A percentile compares a stretch with the other conserved stretches of the same genome.
These are phyloP conservation scores for Malassezia dermatis DNA, from an alignment of 1,284 basidiomycete species.

Conservation along the genomic window DNA sequence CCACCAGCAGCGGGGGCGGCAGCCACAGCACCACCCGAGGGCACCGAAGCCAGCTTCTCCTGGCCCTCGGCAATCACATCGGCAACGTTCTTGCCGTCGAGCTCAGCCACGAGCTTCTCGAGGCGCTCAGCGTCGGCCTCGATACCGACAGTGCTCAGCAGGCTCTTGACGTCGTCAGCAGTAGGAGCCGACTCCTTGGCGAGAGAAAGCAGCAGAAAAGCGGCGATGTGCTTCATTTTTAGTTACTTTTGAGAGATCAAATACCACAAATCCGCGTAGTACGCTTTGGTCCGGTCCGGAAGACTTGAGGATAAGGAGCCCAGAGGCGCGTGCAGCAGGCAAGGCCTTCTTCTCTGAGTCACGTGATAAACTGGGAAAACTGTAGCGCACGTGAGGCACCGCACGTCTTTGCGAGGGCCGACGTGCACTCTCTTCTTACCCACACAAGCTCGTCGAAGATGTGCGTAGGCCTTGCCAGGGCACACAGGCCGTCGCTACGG, in stretches of 20 bases:
- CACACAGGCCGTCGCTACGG: conserved; percentile 1
- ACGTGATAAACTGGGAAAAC: conserved; percentile 11
- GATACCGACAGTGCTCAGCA: conserved; percentile 74
- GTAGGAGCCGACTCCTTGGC: conserved; percentile 82
- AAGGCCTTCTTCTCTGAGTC: not conserved
- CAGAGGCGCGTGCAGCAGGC: not conserved
- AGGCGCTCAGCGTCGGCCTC: conserved; percentile 78
- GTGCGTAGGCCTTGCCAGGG: conserved; percentile 1
- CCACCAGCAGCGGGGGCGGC: conserved; percentile 51
- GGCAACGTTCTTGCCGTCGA: conserved; percentile 82
- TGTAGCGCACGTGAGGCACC: conserved; percentile 11
- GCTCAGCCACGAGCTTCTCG: conserved; percentile 76
- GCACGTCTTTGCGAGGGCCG: not conserved
- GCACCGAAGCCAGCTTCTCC: conserved; percentile 83
- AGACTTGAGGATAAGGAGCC: conserved; percentile 59
- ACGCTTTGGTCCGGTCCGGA: conserved; percentile 55
- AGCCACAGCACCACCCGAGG: conserved; percentile 46
- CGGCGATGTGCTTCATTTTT: conserved; percentile 46
- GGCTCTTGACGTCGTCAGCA: conserved; percentile 76
- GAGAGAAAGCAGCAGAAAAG: conserved; percentile 87
- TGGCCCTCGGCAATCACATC: conserved; percentile 86
- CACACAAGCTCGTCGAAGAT: conserved; percentile 16
- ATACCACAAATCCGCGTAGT: conserved; percentile 46
- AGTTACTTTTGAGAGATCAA: conserved; percentile 12
- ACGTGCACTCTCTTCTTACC: conserved; percentile 4